A percentile compares a stretch with the other conserved stretches of the same genome.
Evolutionary conservation across 2,329 filamentous ascomycete genomes (phyloP).

Genomic region (Bipolaris oryzae): DNA sequence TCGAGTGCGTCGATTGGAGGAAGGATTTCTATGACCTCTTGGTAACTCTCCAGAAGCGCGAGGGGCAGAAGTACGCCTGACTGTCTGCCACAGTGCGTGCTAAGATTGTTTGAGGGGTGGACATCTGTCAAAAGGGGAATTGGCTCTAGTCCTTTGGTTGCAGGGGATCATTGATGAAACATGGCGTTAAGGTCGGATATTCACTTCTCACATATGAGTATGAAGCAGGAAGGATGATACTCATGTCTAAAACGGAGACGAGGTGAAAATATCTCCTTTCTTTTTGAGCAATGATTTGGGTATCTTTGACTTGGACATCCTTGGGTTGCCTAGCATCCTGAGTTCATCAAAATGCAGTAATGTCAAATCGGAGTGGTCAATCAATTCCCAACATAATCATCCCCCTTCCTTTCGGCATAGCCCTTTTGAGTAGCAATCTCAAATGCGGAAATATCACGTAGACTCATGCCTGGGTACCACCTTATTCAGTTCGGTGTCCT

Average conservation of each 20-base stretch:
- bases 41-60: constrained; percentile 32
- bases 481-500: background rate
- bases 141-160: background rate
- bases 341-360: background rate
- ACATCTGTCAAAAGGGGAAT: too few relatives aligned
- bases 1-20: constrained; percentile 53
- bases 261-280: background rate
- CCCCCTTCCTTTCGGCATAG: too few relatives aligned
- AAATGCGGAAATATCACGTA: background rate
- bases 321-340: background rate
- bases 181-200: background rate
- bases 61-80: constrained; percentile 6
- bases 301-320: background rate
- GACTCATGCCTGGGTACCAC: background rate
- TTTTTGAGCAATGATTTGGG: too few relatives aligned
- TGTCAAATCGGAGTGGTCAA: too few relatives aligned
- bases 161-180: background rate
- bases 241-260: too few relatives aligned
- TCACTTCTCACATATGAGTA: background rate
- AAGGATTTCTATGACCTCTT: constrained; percentile 51
- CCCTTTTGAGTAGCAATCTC: background rate
- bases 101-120: background rate
- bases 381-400: too few relatives aligned
- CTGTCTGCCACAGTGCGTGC: background rate
- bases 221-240: background rate